Evolutionary conservation across 129 eudicot species (phyloP), one percentile per base, ranked within the genome.

Genomic region (Heracleum sosnowskyi): DNA sequence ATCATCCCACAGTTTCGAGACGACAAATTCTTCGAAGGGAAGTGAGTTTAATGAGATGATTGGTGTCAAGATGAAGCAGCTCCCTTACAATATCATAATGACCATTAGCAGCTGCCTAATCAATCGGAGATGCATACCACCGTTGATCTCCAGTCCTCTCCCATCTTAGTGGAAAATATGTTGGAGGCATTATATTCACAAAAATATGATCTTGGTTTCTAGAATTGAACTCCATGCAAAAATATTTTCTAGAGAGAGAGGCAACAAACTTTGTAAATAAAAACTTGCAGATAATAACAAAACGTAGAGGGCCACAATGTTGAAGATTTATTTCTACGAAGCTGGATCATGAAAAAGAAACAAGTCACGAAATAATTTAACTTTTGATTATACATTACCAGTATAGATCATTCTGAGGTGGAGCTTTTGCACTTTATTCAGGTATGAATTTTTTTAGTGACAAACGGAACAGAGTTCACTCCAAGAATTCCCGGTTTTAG

Each of bases 61-160:
- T 91, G 17, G 98, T 83, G 86, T 94, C 98, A 13, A 86, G 78
- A 87, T 87, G 89, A 51, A 94, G 93, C 10, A 94, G 91, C 82
- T 91, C 91, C 12, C 91, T 82, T 29, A 94, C 98, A 28, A 94
- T 15, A 77, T 94, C 98, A 76, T 87, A 91, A 83, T 89, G 98
- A 34, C 98, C 98, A 83, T 91, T 94, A 11, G 98, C 97, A 34
- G 98, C 93, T 53, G 97, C 97, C 78, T 89, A 85, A 83, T 94
- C 97, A 5, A 94, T 91, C 22, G 98, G 97, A 0, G 97, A 86
- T 55, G 93, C 97, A 82, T 84, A 94, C 98, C 98, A 94, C 98
- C 98, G 91, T 80, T 94, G 98, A 79, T 94, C n/a, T n/a, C n/a
- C n/a, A n/a, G n/a, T n/a, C n/a, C n/a, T n/a, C n/a, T n/a, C n/a